Percentiles rank a stretch among this genome's conserved stretches.
Evolutionary conservation across 2,329 filamentous ascomycete species (phyloP).

Genomic region (Penicillium oxalicum): DNA sequence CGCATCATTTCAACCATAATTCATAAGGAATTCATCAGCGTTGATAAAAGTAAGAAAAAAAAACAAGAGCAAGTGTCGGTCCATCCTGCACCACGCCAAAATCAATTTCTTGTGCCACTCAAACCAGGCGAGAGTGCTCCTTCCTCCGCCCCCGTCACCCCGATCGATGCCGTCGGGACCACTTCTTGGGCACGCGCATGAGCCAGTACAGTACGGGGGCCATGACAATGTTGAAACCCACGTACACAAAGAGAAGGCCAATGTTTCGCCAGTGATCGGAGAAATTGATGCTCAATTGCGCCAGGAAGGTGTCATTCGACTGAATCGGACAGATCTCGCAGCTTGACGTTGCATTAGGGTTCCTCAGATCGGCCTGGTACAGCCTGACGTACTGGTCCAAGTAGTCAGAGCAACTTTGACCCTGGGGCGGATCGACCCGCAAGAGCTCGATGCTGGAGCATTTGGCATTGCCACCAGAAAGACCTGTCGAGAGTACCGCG

Average conservation of each 20-base stretch:
- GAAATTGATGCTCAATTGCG: conserved; percentile 40
- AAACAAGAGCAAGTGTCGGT: too few species aligned
- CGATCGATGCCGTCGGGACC: conserved; percentile 39
- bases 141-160: conserved; percentile 8
- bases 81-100: too few species aligned
- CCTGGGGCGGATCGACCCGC: conserved; percentile 46
- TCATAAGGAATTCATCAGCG: too few species aligned
- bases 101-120: too few species aligned
- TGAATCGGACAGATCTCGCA: conserved; percentile 50
- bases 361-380: conserved; percentile 55
- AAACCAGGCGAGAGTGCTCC: too few species aligned
- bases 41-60: too few species aligned
- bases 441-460: conserved; percentile 34
- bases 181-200: conserved; percentile 47
- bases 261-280: conserved; percentile 49
- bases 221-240: conserved; percentile 47
- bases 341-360: conserved; percentile 50
- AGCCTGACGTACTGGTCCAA: conserved; percentile 52
- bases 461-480: conserved; percentile 24
- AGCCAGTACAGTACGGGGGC: conserved; percentile 52
- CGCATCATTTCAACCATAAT: too few species aligned
- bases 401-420: conserved; percentile 59
- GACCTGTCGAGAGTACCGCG: conserved; percentile 34
- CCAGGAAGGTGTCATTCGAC: conserved; percentile 49
- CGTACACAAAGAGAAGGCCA: conserved; percentile 49